These are phyloP conservation scores for Voacanga thouarsii DNA, from an alignment of 257 asterid species.

Conservation along the genomic window DNA sequence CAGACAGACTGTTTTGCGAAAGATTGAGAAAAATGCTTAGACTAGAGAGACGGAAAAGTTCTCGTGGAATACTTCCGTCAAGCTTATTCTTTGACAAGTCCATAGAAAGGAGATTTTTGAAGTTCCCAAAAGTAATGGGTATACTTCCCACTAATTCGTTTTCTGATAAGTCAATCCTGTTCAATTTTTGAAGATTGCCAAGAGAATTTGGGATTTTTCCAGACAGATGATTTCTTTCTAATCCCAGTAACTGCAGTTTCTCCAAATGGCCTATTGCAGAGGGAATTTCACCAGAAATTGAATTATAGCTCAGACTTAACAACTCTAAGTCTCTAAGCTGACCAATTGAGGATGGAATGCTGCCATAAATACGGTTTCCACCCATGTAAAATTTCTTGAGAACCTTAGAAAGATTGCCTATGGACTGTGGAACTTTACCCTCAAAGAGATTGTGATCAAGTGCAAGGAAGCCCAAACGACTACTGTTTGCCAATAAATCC, in stretches of 20 bases:
- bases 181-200: slow-evolving; percentile 41
- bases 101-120: slow-evolving; percentile 33
- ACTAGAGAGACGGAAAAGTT: slow-evolving; percentile 34
- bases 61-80: slow-evolving; percentile 43
- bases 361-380: slow-evolving; percentile 38
- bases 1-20: slow-evolving; percentile 40
- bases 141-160: slow-evolving; percentile 46
- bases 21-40: slow-evolving; percentile 46
- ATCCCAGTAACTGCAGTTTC: slow-evolving; percentile 29
- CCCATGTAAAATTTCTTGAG: slow-evolving; percentile 48
- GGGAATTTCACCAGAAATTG: slow-evolving; percentile 51
- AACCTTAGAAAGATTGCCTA: slow-evolving; percentile 51
- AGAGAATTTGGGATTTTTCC: slow-evolving; percentile 46
- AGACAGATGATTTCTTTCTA: slow-evolving; percentile 38
- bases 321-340: slow-evolving; percentile 36
- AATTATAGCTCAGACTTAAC: slow-evolving; percentile 30
- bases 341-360: slow-evolving; percentile 53
- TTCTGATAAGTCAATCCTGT: slow-evolving; percentile 45
- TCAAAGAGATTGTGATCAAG: slow-evolving; percentile 45
- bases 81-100: slow-evolving; percentile 51
- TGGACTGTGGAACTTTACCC: slow-evolving; percentile 47
- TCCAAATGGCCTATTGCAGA: slow-evolving; percentile 40
- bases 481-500: slow-evolving; percentile 37
- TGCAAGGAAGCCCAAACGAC: slow-evolving; percentile 43
- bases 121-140: slow-evolving; percentile 33